Evolutionary conservation across 164 flowering plant genomes (phyloP).

Genomic region (Sedum album): DNA sequence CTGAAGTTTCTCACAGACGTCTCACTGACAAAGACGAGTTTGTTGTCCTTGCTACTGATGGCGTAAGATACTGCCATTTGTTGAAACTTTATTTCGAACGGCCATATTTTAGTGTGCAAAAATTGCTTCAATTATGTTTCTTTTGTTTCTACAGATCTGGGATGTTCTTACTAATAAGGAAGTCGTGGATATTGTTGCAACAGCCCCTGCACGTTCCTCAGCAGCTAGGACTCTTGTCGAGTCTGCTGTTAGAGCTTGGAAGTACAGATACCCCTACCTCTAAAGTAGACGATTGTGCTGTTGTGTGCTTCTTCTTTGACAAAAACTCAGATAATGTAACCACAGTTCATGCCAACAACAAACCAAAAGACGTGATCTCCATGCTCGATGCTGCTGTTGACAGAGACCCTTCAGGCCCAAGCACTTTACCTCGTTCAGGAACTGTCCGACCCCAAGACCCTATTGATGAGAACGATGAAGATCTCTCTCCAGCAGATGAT

Average conservation of each 20-base stretch:
- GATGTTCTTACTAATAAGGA: conserved; percentile 92
- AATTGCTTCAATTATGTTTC: not conserved
- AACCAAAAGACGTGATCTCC: conserved; percentile 17
- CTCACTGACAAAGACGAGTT: conserved; percentile 82
- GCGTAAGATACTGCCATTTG: conserved; percentile 40
- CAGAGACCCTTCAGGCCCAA: conserved; percentile 15
- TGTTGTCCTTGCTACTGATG: conserved; percentile 92
- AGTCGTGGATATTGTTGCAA: conserved; percentile 79
- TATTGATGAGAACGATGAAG: not conserved
- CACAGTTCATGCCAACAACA: conserved; percentile 23
- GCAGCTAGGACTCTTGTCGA: conserved; percentile 79
- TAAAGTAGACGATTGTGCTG: conserved; percentile 95
- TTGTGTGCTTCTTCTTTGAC: conserved; percentile 82
- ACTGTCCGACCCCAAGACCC: conserved; percentile 33
- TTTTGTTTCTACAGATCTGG: conserved; percentile 54
- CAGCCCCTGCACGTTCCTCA: conserved; percentile 45
- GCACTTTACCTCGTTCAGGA: conserved; percentile 30
- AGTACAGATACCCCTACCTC: conserved; percentile 82
- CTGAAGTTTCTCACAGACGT: conserved; percentile 67
- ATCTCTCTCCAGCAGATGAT: not conserved
- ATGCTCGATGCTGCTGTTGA: conserved; percentile 10
- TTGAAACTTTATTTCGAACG: not conserved
- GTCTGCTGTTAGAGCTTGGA: conserved; percentile 86
- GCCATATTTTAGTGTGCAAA: not conserved
- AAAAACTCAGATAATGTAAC: conserved; percentile 23